Conservation (phyloP, 2,329 filamentous ascomycete species). For the Alternaria gaisen region DNA sequence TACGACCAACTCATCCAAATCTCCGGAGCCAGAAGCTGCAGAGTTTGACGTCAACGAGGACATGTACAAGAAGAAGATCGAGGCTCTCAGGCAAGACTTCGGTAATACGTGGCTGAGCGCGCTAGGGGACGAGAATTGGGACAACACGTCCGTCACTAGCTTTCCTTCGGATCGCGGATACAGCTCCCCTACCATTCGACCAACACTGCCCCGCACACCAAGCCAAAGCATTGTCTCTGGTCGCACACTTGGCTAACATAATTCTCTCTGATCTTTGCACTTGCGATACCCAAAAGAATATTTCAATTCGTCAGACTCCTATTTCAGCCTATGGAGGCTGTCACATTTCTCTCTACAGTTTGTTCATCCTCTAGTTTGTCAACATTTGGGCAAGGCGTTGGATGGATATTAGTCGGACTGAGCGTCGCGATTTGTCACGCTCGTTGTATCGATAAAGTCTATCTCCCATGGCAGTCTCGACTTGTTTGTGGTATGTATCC, state of each 20-base stretch:
- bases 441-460: conserved; percentile 41
- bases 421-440: conserved; percentile 35
- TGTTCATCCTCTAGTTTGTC: conserved; percentile 16
- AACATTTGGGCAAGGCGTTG: conserved; percentile 45
- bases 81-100: conserved; percentile 83
- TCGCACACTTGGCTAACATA: conserved; percentile 48
- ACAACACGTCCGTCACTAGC: conserved; percentile 44
- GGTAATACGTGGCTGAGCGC: conserved; percentile 88
- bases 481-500: conserved; percentile 35
- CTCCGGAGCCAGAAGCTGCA: conserved; percentile 23
- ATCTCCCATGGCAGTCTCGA: conserved; percentile 22
- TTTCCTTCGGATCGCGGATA: conserved; percentile 45
- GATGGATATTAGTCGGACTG: conserved; percentile 29
- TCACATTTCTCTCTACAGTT: conserved; percentile 15
- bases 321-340: conserved; percentile 10
- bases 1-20: conserved; percentile 35
- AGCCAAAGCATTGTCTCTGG: conserved; percentile 53
- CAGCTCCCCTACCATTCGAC: conserved; percentile 44
- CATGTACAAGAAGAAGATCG: conserved; percentile 86
- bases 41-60: conserved; percentile 77
- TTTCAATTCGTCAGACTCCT: conserved; percentile 21
- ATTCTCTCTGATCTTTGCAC: conserved; percentile 27
- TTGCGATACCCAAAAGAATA: conserved; percentile 51
- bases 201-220: conserved; percentile 43
- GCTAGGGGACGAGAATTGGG: conserved; percentile 77